phyloP scores from a whole-genome alignment of 352 stramenopile genomes.

The Thalassiosira hispida region DNA sequence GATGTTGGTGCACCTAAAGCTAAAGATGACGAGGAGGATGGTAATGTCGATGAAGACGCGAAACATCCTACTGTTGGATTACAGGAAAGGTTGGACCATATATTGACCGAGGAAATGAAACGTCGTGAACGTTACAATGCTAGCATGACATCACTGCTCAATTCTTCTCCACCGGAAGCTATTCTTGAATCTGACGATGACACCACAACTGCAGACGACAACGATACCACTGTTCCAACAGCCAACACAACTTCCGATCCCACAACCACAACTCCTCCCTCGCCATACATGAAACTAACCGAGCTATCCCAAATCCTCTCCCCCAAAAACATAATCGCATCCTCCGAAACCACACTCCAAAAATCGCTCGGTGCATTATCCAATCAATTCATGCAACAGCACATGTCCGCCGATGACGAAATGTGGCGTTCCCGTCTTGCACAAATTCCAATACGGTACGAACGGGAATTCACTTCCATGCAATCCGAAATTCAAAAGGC shows the following conservation, averaged over 20 bases:
- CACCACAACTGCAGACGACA: neutral
- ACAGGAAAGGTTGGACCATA: neutral
- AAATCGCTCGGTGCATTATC: neutral
- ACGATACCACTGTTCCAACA: neutral
- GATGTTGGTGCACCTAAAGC: neutral
- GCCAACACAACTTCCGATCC: no score
- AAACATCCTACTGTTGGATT: neutral
- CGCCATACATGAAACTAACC: slow-evolving; percentile 1
- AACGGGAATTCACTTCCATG: neutral
- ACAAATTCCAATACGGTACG: neutral
- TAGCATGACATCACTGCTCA: neutral
- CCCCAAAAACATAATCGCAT: neutral
- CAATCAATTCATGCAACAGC: slow-evolving; percentile 6
- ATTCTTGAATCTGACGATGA: no score
- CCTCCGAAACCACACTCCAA: neutral
- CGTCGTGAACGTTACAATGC: neutral
- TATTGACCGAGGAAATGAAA: neutral
- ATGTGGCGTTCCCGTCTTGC: neutral
- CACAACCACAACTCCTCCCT: neutral
- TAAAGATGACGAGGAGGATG: neutral
- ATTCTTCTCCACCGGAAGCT: neutral
- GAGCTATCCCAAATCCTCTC: slow-evolving; percentile 7
- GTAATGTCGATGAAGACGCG: no score
- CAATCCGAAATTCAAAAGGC: neutral
- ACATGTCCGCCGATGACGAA: neutral